These are phyloP conservation scores for Pulveroboletus ravenelii DNA, from an alignment of 768 basidiomycete genomes.

Conservation along the genomic window DNA sequence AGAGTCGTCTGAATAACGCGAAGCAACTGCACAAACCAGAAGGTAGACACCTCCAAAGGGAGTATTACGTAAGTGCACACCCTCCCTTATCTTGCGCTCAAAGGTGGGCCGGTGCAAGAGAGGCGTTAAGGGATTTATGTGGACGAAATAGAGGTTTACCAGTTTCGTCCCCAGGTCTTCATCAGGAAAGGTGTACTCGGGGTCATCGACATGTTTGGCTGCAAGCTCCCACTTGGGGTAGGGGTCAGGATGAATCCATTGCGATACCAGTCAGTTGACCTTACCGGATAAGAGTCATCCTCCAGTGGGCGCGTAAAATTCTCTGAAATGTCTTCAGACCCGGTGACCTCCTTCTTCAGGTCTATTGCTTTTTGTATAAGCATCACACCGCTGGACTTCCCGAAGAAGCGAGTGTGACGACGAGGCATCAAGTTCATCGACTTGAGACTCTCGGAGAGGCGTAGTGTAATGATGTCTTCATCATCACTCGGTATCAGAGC, in stretches of 20 bases:
- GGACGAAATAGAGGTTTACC: constrained; percentile 60
- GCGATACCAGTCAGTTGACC: constrained; percentile 10
- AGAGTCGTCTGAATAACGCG: constrained; percentile 52
- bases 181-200: constrained; percentile 44
- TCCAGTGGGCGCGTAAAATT: not conserved
- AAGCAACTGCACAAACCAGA: constrained; percentile 66
- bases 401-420: constrained; percentile 29
- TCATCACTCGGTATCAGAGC: constrained; percentile 27
- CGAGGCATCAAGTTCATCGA: constrained; percentile 14
- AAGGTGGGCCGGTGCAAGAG: constrained; percentile 74
- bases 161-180: constrained; percentile 46
- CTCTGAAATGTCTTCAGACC: constrained; percentile 25
- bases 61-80: constrained; percentile 45
- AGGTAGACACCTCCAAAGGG: constrained; percentile 58
- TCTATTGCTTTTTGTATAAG: constrained; percentile 48
- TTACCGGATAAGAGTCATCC: constrained; percentile 18
- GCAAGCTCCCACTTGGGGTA: constrained; percentile 26
- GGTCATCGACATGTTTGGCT: constrained; percentile 14
- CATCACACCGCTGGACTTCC: constrained; percentile 40
- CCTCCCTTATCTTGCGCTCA: constrained; percentile 42
- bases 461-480: constrained; percentile 21
- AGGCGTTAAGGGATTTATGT: constrained; percentile 55
- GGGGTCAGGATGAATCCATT: not conserved
- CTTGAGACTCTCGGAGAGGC: constrained; percentile 23
- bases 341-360: constrained; percentile 53